Percentiles rank a stretch among this genome's conserved stretches.
phyloP scores from a whole-genome alignment of 805 yeast genomes.

The Metschnikowia dekortorum region DNA sequence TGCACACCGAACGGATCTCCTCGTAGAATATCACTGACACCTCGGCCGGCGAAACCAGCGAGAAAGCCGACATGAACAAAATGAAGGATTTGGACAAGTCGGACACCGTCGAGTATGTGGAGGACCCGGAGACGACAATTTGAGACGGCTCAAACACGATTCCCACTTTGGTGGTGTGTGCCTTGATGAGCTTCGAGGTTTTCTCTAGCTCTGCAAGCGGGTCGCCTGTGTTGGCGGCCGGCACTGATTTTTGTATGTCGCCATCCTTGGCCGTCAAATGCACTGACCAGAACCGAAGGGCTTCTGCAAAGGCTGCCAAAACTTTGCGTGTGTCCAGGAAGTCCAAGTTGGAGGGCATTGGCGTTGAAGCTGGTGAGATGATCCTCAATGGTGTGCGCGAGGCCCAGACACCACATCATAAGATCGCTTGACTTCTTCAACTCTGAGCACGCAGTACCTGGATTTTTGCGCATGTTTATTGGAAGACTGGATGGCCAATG shows the following conservation, averaged over 20 bases:
- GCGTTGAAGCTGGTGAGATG: not conserved
- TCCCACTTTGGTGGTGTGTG: slow-evolving; percentile 76
- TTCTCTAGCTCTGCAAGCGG: slow-evolving; percentile 60
- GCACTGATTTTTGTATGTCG: slow-evolving; percentile 7
- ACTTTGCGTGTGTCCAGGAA: slow-evolving; percentile 4
- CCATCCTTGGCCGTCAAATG: slow-evolving; percentile 7
- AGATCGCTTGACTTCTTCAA: not conserved
- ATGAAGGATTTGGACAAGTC: slow-evolving; percentile 44
- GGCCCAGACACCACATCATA: not conserved
- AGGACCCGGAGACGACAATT: slow-evolving; percentile 31
- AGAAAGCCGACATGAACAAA: slow-evolving; percentile 40
- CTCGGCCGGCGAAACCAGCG: slow-evolving; percentile 24
- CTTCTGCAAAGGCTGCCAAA: slow-evolving; percentile 14
- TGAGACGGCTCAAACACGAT: slow-evolving; percentile 62
- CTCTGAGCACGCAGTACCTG: no score
- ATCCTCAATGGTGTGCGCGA: not conserved
- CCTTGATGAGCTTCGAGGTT: slow-evolving; percentile 54
- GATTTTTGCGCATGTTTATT: no score
- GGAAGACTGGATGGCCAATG: no score
- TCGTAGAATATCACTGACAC: slow-evolving; percentile 37
- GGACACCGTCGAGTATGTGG: slow-evolving; percentile 47
- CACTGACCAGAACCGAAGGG: slow-evolving; percentile 15
- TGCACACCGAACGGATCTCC: slow-evolving; percentile 25
- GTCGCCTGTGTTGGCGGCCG: slow-evolving; percentile 26
- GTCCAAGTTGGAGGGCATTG: not conserved